Evolutionary conservation across 2,329 filamentous ascomycete species (phyloP).

Genomic region (Malbranchea zuffiana): DNA sequence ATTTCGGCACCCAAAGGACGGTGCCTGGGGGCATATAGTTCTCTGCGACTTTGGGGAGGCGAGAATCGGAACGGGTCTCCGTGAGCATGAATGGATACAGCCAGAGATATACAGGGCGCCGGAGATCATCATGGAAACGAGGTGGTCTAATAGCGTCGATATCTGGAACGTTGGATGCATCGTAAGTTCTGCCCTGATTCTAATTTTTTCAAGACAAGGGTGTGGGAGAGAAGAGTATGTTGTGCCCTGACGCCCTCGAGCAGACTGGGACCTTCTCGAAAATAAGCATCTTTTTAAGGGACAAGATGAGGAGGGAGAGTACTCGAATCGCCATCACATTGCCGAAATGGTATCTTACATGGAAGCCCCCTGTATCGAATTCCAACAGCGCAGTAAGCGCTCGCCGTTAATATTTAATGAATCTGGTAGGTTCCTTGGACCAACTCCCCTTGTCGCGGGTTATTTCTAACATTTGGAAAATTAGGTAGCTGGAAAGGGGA

Average conservation of each 20-base stretch:
- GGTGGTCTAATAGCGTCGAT: too few relatives aligned
- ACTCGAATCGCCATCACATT: not conserved
- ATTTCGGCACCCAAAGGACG: conserved; percentile 1
- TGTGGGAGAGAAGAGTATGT: too few relatives aligned
- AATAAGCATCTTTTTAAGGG: conserved; percentile 8
- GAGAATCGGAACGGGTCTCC: too few relatives aligned
- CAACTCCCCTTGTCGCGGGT: not conserved
- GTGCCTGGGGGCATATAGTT: conserved; percentile 1
- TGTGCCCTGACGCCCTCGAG: not conserved
- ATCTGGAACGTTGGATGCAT: too few relatives aligned
- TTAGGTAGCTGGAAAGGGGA: not conserved
- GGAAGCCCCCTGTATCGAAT: conserved; percentile 1
- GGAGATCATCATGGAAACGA: too few relatives aligned
- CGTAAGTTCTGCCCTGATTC: too few relatives aligned
- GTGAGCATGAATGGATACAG: too few relatives aligned
- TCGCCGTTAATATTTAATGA: conserved; percentile 10
- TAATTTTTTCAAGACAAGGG: too few relatives aligned
- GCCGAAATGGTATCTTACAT: conserved; percentile 1
- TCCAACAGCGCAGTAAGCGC: conserved; percentile 2
- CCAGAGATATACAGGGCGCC: too few relatives aligned
- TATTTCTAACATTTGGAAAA: not conserved
- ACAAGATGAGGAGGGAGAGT: not conserved
- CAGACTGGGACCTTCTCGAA: conserved; percentile 2
- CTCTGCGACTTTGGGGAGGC: conserved; percentile 6
- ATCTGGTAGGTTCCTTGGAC: not conserved